Base-by-base conservation (phyloP, 208 protist species). In the Phytomonas sp. region DNA sequence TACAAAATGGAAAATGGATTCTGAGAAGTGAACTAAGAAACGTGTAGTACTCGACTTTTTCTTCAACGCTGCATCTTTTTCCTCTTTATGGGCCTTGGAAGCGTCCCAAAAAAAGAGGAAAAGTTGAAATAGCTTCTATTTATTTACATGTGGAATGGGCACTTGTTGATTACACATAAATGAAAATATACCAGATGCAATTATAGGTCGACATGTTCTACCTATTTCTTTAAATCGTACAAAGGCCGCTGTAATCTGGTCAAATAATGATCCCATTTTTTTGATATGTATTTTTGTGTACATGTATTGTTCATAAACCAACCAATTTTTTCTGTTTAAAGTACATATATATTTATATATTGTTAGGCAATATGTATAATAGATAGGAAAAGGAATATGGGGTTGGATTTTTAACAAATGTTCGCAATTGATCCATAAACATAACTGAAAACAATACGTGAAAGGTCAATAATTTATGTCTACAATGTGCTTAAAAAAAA, bases 311-410 rank as follows among this genome's bases (percentile, higher is more conserved):
- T 19, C 11, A 42, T 4, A 16, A 19, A 42, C 14, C 60, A 23
- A 16, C 12, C 60, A 19, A 23, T 16, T 34, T 40, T n/a, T 64
- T 64, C 60, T 23, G 5, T 16, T 16, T 42, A 23, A 60, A 60
- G 23, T 60, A n/a, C 23, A 60, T 49, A 64, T 4, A 19, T 3
- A 64, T 64, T 23, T 10, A 64, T 64, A 10, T 64, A 64, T 64
- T 64, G 19, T 2, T 40, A 12, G 14, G 6, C 12, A 42, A 64
- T 19, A 64, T 42, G 19, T 42, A 10, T 64, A 16, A 12, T 64
- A 12, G 3, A 64, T 23, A 64, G 40, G 12, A 49, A 49, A 49
- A 3, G 40, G 14, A 49, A 23, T 49, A 49, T 19, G 6, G 10
- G 14, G 40, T 49, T 49, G 6, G 40, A 16, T 49, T 16, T 19